These are phyloP conservation scores for Phaeolepiota aurea DNA, from an alignment of 768 basidiomycete species.

Conservation along the genomic window DNA sequence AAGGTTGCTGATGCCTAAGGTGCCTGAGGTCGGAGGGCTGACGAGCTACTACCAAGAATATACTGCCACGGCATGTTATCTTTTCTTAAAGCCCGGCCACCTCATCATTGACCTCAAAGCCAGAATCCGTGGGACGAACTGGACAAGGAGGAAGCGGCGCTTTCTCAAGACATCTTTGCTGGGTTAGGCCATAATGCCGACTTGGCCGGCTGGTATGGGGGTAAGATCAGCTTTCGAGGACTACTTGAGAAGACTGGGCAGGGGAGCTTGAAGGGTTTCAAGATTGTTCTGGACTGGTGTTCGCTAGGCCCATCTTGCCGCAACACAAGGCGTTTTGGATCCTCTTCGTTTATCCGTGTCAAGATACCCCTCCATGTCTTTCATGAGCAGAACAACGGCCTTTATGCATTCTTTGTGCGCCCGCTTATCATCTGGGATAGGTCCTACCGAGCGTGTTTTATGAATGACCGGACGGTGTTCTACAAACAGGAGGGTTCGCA, in stretches of 20 bases:
- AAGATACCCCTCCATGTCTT: conserved; percentile 23
- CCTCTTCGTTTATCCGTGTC: conserved; percentile 35
- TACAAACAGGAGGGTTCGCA: conserved; percentile 37
- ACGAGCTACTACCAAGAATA: conserved; percentile 15
- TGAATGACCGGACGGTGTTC: conserved; percentile 43
- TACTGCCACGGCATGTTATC: conserved; percentile 18
- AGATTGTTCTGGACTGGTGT: conserved; percentile 31
- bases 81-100: too few relatives aligned
- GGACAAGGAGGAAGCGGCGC: conserved; percentile 33
- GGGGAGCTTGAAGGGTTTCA: conserved; percentile 11
- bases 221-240: conserved; percentile 38
- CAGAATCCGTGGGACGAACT: conserved; percentile 51
- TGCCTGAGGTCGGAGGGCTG: not conserved
- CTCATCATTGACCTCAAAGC: too few relatives aligned
- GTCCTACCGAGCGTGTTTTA: conserved; percentile 44
- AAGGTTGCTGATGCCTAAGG: conserved; percentile 6
- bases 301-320: conserved; percentile 40
- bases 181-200: conserved; percentile 30
- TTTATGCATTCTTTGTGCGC: conserved; percentile 28
- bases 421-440: conserved; percentile 36
- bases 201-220: conserved; percentile 40
- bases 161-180: conserved; percentile 17
- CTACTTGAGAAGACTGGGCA: conserved; percentile 14
- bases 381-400: conserved; percentile 14
- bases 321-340: conserved; percentile 46